phyloP scores from a whole-genome alignment of 305 asterid genomes.

The Rubia peregrina region DNA sequence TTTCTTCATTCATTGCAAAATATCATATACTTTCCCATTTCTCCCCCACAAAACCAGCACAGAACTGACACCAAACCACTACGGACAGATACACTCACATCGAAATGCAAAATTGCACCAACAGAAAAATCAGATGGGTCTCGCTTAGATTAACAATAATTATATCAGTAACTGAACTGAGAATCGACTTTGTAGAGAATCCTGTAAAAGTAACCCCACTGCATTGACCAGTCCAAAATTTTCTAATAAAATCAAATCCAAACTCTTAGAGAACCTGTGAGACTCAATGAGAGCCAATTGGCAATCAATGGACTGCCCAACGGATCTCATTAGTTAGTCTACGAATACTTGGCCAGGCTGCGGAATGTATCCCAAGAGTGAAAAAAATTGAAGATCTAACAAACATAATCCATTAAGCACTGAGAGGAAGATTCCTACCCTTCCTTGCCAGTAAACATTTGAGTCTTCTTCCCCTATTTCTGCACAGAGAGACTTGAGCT shows the following conservation, averaged over 20 bases:
- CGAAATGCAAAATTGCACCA: neutral
- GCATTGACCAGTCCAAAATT: neutral
- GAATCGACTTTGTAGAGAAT: neutral
- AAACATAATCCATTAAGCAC: neutral
- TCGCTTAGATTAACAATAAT: neutral
- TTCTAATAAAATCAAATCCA: neutral
- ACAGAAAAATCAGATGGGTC: neutral
- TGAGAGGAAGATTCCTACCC: conserved; percentile 41
- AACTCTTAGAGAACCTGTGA: neutral
- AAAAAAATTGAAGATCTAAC: neutral
- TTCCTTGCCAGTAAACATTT: conserved; percentile 81
- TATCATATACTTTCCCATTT: neutral
- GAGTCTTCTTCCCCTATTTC: conserved; percentile 57
- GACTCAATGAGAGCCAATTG: neutral
- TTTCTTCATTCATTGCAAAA: neutral
- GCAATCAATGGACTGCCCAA: conserved; percentile 1
- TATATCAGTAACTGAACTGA: neutral
- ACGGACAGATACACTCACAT: neutral
- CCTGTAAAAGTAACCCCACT: neutral
- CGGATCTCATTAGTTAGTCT: neutral
- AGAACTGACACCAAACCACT: neutral
- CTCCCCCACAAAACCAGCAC: neutral
- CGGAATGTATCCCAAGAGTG: neutral
- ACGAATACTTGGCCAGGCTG: neutral
- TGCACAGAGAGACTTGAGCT: conserved; percentile 66